phyloP scores from a whole-genome alignment of 805 yeast genomes.

The Zygoascus tannicola region DNA sequence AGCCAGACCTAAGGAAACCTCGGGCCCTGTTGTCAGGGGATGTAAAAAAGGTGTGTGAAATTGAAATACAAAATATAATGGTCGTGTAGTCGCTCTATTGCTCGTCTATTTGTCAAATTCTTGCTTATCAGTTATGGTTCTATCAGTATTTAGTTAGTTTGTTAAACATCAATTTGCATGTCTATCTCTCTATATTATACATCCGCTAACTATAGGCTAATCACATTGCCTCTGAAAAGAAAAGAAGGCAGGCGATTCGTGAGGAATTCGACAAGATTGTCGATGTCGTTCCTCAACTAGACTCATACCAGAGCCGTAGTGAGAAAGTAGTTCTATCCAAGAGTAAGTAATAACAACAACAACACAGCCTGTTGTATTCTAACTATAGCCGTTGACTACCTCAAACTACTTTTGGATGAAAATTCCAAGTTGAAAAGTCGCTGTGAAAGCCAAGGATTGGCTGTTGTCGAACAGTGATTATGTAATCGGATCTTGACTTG shows the following conservation, averaged over 20 bases:
- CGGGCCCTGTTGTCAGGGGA: constrained; percentile 23
- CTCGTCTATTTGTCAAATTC: neutral
- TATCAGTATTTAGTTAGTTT: too few relatives aligned
- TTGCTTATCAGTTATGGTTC: too few relatives aligned
- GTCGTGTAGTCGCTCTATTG: neutral
- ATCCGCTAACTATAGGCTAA: constrained; percentile 53
- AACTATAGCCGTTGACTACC: neutral
- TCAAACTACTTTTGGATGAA: neutral
- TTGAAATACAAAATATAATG: neutral
- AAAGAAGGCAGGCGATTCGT: constrained; percentile 76
- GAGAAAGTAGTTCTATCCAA: constrained; percentile 67
- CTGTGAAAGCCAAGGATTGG: neutral
- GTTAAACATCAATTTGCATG: too few relatives aligned
- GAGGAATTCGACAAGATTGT: constrained; percentile 73
- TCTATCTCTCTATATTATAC: too few relatives aligned
- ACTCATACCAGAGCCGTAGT: constrained; percentile 63
- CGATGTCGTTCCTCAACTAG: constrained; percentile 61
- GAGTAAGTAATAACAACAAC: constrained; percentile 15
- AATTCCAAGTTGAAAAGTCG: neutral
- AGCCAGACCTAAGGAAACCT: neutral
- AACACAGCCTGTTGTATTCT: neutral
- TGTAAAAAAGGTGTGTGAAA: constrained; percentile 19
- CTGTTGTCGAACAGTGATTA: neutral
- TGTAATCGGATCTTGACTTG: too few relatives aligned
- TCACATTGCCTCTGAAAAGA: constrained; percentile 80